Conservation (phyloP, 768 basidiomycete genomes). For the Lentinus tigrinus region DNA sequence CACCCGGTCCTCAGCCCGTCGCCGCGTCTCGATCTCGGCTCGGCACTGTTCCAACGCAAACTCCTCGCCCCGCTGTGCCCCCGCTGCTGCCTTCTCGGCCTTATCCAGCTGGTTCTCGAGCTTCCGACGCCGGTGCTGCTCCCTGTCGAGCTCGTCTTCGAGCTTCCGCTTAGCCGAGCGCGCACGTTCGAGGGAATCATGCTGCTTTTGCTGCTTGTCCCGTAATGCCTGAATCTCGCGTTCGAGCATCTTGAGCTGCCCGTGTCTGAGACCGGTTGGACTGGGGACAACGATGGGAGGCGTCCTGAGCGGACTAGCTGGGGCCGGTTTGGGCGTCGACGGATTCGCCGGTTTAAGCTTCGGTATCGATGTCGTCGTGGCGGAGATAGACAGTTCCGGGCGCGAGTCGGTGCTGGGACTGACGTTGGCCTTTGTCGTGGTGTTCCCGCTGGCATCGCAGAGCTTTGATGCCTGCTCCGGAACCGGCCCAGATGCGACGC, state of each 20-base stretch:
- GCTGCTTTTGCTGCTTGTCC: slow-evolving; percentile 32
- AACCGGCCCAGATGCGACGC: background rate
- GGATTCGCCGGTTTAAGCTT: background rate
- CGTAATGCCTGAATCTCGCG: slow-evolving; percentile 41
- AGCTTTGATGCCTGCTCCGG: background rate
- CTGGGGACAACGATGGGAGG: background rate
- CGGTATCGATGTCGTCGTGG: background rate
- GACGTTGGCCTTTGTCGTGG: background rate
- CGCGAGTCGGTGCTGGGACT: background rate
- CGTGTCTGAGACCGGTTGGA: background rate
- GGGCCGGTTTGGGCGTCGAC: background rate
- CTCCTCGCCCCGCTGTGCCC: slow-evolving; percentile 12
- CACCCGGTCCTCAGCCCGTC: slow-evolving; percentile 10
- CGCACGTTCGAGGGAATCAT: slow-evolving; percentile 30
- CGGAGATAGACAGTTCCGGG: background rate
- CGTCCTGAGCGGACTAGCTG: background rate
- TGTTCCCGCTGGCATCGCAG: background rate
- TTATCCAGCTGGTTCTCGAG: slow-evolving; percentile 20
- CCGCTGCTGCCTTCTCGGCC: slow-evolving; percentile 4
- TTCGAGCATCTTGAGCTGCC: slow-evolving; percentile 22
- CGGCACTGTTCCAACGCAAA: slow-evolving; percentile 19
- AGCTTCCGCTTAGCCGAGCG: slow-evolving; percentile 43
- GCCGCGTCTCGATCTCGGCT: slow-evolving; percentile 17
- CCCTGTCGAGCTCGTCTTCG: slow-evolving; percentile 34
- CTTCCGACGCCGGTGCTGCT: slow-evolving; percentile 24